Evolutionary conservation across 495 filamentous ascomycete genomes (phyloP).

Genomic region (Hypoxylon intermedium): DNA sequence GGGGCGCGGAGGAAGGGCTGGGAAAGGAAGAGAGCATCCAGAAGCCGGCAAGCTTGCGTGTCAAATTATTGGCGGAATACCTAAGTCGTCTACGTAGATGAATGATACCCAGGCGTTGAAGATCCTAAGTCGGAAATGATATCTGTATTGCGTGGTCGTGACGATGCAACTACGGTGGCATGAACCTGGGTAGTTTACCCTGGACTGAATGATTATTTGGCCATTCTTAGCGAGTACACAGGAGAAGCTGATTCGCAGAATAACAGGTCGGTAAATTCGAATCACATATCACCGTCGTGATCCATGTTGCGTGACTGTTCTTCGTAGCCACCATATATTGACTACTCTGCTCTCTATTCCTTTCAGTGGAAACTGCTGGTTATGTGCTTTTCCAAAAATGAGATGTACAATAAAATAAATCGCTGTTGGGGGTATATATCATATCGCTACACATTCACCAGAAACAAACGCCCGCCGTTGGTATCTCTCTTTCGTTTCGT

Average conservation of each 20-base stretch:
- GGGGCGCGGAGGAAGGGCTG: background rate
- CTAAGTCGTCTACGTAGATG: slow-evolving; percentile 41
- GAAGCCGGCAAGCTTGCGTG: slow-evolving; percentile 33
- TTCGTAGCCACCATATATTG: too few species aligned
- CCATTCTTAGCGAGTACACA: too few species aligned
- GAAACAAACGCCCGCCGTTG: slow-evolving; percentile 39
- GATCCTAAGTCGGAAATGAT: slow-evolving; percentile 21
- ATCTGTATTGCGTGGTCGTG: slow-evolving; percentile 10
- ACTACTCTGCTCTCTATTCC: too few species aligned
- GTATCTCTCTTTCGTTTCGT: slow-evolving; percentile 7
- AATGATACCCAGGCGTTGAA: slow-evolving; percentile 48
- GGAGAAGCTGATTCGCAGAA: too few species aligned
- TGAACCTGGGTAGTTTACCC: too few species aligned
- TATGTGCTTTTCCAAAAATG: too few species aligned
- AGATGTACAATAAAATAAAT: too few species aligned
- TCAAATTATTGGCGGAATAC: slow-evolving; percentile 40
- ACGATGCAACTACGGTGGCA: background rate
- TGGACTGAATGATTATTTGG: too few species aligned
- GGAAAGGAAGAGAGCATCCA: background rate
- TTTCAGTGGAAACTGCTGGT: too few species aligned
- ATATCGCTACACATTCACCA: slow-evolving; percentile 33
- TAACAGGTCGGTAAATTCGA: too few species aligned
- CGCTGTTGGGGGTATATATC: slow-evolving; percentile 31
- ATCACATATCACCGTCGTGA: too few species aligned
- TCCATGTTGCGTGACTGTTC: too few species aligned